Evolutionary conservation across 805 yeast species (phyloP).

Genomic region (Pichia exigua): DNA sequence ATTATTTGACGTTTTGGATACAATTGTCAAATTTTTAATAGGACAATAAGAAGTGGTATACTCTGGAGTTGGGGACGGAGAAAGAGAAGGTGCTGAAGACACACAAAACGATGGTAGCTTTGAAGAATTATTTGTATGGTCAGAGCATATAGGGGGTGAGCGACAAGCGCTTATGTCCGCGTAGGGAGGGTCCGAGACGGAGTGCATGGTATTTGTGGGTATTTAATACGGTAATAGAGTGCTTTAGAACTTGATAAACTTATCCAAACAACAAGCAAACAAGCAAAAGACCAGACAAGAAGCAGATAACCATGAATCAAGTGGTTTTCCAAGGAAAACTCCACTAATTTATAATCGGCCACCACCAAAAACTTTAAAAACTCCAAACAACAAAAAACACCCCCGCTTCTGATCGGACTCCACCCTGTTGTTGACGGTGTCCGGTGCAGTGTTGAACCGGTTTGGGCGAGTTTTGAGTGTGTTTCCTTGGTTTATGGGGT

Average conservation of each 20-base stretch:
- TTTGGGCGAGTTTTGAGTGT: too few relatives aligned
- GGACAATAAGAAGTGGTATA: slow-evolving; percentile 1
- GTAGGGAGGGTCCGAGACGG: neutral
- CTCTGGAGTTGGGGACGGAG: neutral
- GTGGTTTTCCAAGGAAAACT: neutral
- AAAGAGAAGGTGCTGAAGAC: neutral
- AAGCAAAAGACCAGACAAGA: neutral
- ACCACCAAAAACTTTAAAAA: too few relatives aligned
- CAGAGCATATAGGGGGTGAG: neutral
- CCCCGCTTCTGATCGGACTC: neutral
- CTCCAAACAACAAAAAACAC: neutral
- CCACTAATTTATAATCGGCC: too few relatives aligned
- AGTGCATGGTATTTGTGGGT: neutral
- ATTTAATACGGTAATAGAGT: too few relatives aligned
- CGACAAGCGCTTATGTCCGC: too few relatives aligned
- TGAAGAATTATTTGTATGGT: neutral
- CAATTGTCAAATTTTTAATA: neutral
- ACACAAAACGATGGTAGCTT: neutral
- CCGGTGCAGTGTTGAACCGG: neutral
- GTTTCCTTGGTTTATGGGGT: neutral
- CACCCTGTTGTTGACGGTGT: neutral
- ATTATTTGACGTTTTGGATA: neutral
- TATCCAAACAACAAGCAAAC: too few relatives aligned
- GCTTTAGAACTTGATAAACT: too few relatives aligned
- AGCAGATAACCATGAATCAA: neutral